Base-by-base conservation (phyloP, 2,329 filamentous ascomycete genomes). In the Phaeosphaeriaceae sp. region DNA sequence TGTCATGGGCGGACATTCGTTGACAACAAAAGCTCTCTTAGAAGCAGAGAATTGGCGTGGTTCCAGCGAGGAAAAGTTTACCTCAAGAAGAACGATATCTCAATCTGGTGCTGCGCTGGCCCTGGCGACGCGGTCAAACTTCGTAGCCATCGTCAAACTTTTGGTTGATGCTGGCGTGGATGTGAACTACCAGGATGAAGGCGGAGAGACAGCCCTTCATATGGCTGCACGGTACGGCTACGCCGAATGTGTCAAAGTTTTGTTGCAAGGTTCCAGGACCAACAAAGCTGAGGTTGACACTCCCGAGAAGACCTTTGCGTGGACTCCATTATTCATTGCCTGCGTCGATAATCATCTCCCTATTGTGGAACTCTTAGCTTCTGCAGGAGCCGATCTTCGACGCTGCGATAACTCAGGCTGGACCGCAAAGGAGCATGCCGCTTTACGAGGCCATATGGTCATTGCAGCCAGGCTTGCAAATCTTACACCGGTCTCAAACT, bases 311-410 rank as follows among this genome's bases (percentile, higher is more conserved):
- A 88, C 88, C 0, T 97, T 95, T 67, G 86, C 88, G 3, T 99
- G 94, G 93, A 97, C 94, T 1, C 90, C 94, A n/a, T 79, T 99
- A 11, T 94, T 96, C 67, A 88, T 96, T 56, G 90, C 93, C 8
- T 90, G 89, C 45, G 93, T 97, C 2, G 92, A 99, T 66, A 93
- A 93, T 0, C 88, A 92, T 57, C 73, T 91, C 9, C 75, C 81
- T 0, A 84, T 96, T 33, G 89, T 89, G 0, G 82, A 92, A 65
- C 79, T 94, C 18, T 80, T 99, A 4, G 83, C 96, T 33, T 83
- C 87, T 40, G 87, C 88, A 17, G 90, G 90, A 1, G 90, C 91
- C 0, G 85, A 95, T 50, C 76, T 91, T 3, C 86, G 87, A 48
- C 86, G 83, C 50, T 77, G 81, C 5, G 94, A 99, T 71, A 88